Evolutionary conservation across 1,139 yeast genomes (phyloP), one percentile per base, ranked within the genome.

Genomic region (Geotrichum australiense): DNA sequence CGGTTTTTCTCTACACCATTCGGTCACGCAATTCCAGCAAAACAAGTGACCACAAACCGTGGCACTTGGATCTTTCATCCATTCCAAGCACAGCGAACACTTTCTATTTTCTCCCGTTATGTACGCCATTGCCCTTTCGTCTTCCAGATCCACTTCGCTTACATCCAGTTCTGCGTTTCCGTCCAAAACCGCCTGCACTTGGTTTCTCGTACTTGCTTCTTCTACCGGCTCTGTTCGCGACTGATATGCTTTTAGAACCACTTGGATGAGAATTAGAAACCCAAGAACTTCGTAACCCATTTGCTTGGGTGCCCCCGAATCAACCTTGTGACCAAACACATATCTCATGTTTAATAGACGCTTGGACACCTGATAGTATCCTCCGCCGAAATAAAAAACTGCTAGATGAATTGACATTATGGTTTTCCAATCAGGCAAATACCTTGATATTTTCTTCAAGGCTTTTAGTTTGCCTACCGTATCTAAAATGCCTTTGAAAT

Each of bases 1-100:
- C 0, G 89, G 80, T 52, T 71, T 63, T 47, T 87, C 95, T 49
- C 86, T 68, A 43, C 87, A 76, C 97, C 97, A 91, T 53, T 84
- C 94, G 5, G 78, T 72, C 5, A 86, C 78, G 58, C 98, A 91
- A 5, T 70, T 71, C 97, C 97, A 91, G 62, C 98, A 91, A 59
- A 84, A 89, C 14, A 85, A 49, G 59, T 91, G 98, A 0, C 98
- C 98, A 63, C 98, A 91, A 7, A 80, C 74, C 0, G 94, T 87
- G 45, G 87, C 77, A 1, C 94, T 70, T 1, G 98, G 97, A 49
- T 83, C 76, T 2, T 67, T 69, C 94, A 91, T 84, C 14, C 73
- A 69, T 5, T 84, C 79, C 26, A 89, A 68, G 58, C 98, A 91
- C 28, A 91, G 68, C 69, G 87, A 81, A 57, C 98, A 91, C 37